phyloP scores from a whole-genome alignment of 2,329 filamentous ascomycete genomes.

The Venturia oleaginea region DNA sequence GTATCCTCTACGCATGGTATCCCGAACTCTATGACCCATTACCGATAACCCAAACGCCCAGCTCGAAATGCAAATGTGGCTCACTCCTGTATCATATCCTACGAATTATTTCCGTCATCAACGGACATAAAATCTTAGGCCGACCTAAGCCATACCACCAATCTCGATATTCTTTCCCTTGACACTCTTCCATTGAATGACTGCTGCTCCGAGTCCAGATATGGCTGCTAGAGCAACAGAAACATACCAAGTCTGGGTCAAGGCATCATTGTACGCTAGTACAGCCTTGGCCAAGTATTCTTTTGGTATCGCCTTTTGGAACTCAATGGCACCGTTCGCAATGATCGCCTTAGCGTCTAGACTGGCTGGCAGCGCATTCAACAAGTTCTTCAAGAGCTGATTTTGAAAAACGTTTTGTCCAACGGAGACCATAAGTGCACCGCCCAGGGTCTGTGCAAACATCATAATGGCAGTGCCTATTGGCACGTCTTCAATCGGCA shows the following conservation, averaged over 20 bases:
- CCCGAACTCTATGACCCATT: neutral
- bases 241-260: slow-evolving; percentile 53
- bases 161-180: slow-evolving; percentile 42
- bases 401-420: slow-evolving; percentile 44
- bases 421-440: slow-evolving; percentile 40
- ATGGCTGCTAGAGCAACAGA: slow-evolving; percentile 45
- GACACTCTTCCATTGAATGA: slow-evolving; percentile 58
- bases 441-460: slow-evolving; percentile 39
- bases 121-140: neutral
- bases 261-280: slow-evolving; percentile 53
- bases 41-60: neutral
- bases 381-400: slow-evolving; percentile 35
- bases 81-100: neutral
- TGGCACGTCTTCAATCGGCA: slow-evolving; percentile 35
- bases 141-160: neutral
- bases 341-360: slow-evolving; percentile 36
- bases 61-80: neutral
- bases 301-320: slow-evolving; percentile 44
- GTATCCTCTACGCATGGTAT: slow-evolving; percentile 5
- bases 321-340: slow-evolving; percentile 46
- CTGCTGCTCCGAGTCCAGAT: slow-evolving; percentile 44
- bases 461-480: slow-evolving; percentile 40
- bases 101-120: neutral
- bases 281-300: slow-evolving; percentile 47
- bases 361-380: slow-evolving; percentile 26